Evolutionary conservation across 176 grass and related monocot genomes (phyloP).

Genomic region (Stipa capillata): DNA sequence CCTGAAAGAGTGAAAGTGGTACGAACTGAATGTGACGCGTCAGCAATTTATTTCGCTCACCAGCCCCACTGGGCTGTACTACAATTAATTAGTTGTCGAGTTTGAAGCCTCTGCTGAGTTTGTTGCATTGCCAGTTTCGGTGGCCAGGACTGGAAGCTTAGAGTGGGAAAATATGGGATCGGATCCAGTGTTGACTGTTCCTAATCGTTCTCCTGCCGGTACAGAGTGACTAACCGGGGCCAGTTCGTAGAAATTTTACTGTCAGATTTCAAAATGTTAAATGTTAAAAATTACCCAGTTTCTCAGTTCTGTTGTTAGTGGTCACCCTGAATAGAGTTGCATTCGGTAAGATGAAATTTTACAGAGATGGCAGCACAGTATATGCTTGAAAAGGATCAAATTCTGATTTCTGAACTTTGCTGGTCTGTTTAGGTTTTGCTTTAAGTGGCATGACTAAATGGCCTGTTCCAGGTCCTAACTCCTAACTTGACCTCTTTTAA

Average conservation of each 20-base stretch:
- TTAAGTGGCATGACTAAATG: background rate
- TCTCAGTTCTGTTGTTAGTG: background rate
- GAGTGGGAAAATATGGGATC: conserved; percentile 2
- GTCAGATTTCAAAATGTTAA: background rate
- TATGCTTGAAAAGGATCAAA: background rate
- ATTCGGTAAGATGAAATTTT: background rate
- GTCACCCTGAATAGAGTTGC: background rate
- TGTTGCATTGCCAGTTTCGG: background rate
- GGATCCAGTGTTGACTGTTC: background rate
- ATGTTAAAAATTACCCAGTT: too few species aligned
- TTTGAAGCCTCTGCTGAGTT: background rate
- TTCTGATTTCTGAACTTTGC: background rate
- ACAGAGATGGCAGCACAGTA: background rate
- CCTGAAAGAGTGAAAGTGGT: background rate
- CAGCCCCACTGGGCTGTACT: background rate
- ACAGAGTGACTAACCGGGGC: background rate
- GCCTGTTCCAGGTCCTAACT: background rate
- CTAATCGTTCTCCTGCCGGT: background rate
- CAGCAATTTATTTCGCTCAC: background rate
- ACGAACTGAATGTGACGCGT: conserved; percentile 15
- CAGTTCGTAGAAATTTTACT: background rate
- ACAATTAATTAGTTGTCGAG: background rate
- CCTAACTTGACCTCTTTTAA: background rate
- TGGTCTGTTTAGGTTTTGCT: background rate
- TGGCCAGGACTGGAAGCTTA: background rate